These are phyloP conservation scores for Chloranthus sessilifolius DNA, from an alignment of 164 flowering plant genomes.

Conservation along the genomic window DNA sequence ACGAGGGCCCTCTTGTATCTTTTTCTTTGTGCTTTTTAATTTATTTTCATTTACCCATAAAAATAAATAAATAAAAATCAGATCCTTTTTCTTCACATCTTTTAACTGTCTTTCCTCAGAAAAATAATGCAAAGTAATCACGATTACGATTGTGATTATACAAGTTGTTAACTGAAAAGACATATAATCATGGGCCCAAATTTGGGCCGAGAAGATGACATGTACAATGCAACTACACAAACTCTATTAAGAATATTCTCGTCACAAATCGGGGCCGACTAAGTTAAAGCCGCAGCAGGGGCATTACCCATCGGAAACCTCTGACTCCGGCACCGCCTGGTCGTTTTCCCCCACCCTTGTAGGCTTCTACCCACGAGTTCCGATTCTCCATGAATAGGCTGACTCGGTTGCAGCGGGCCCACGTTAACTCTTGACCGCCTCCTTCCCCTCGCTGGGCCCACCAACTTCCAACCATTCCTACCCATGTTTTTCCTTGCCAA, in stretches of 20 bases:
- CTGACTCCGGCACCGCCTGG: constrained; percentile 81
- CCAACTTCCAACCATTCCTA: constrained; percentile 42
- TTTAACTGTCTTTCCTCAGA: constrained; percentile 22
- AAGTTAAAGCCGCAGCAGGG: constrained; percentile 16
- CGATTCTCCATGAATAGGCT: constrained; percentile 33
- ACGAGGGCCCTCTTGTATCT: no score
- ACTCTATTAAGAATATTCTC: constrained; percentile 8
- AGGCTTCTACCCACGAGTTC: constrained; percentile 62
- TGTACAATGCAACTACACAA: constrained; percentile 21
- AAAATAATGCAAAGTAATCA: constrained; percentile 19
- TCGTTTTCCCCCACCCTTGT: constrained; percentile 92
- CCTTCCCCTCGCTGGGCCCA: constrained; percentile 42
- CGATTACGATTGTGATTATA: no score
- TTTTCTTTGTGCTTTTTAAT: no score
- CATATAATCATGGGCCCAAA: constrained; percentile 14
- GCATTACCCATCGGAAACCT: constrained; percentile 63
- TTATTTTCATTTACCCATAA: no score
- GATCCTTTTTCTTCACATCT: no score
- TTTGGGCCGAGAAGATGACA: constrained; percentile 23
- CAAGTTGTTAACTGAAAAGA: constrained; percentile 16
- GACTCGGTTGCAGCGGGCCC: constrained; percentile 31
- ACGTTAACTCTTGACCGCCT: constrained; percentile 32
- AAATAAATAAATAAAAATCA: no score
- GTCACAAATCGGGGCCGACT: constrained; percentile 1
- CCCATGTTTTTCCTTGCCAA: constrained; percentile 50